Percentiles rank a stretch among this genome's conserved stretches.
Conservation (phyloP, 108 stramenopile genomes). For the Asterionellopsis glacialis region DNA sequence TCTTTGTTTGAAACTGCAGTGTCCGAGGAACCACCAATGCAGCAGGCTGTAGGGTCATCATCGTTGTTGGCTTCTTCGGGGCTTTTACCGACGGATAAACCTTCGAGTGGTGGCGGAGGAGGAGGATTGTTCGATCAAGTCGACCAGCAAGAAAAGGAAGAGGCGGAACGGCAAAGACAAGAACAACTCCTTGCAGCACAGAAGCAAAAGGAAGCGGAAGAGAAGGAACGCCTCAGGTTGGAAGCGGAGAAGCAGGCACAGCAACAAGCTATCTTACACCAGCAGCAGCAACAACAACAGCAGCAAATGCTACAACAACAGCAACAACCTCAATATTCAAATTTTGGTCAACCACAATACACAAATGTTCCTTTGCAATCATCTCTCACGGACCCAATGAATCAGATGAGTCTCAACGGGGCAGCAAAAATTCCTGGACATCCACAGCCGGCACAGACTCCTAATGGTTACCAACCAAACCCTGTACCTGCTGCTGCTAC, state of each 20-base stretch:
- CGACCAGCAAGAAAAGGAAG: conserved; percentile 34
- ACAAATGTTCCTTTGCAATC: not conserved
- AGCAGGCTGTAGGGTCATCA: not conserved
- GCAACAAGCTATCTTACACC: conserved; percentile 12
- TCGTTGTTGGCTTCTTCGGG: not conserved
- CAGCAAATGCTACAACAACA: conserved; percentile 18
- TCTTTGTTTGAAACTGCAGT: not conserved
- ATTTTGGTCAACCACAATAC: not conserved
- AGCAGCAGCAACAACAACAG: conserved; percentile 31
- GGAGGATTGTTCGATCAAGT: conserved; percentile 63
- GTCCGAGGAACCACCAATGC: not conserved
- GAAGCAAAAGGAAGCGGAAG: conserved; percentile 16
- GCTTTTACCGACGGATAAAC: not conserved
- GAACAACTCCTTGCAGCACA: conserved; percentile 8
- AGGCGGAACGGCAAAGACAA: conserved; percentile 19
- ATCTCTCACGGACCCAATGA: not conserved
- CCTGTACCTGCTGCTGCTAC: not conserved
- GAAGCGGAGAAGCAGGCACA: conserved; percentile 12
- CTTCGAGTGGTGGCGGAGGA: not conserved
- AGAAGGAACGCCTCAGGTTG: conserved; percentile 9
- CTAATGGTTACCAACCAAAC: not conserved
- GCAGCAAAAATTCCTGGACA: not conserved
- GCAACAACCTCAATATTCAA: conserved; percentile 15
- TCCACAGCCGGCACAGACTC: conserved; percentile 4
- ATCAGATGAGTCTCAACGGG: not conserved